Evolutionary conservation across 352 stramenopile genomes (phyloP).

Genomic region (Globisporangium cylindrosporum): DNA sequence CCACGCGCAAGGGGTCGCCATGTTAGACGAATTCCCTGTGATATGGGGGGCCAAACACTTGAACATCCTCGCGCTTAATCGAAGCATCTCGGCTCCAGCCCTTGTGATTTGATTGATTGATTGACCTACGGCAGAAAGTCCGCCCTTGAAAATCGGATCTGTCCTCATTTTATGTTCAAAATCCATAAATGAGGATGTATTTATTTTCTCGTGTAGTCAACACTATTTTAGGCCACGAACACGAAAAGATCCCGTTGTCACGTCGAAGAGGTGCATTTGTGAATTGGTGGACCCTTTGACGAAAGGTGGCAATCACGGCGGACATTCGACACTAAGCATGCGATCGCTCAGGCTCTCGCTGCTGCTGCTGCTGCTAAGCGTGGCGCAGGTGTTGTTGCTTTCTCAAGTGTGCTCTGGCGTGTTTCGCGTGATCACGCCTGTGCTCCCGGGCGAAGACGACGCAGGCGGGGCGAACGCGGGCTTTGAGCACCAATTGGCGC

Average conservation of each 20-base stretch:
- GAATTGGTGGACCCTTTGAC: not conserved
- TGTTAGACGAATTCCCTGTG: too few species aligned
- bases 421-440: slow-evolving; percentile 10
- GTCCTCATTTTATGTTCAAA: not conserved
- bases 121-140: too few species aligned
- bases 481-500: slow-evolving; percentile 5
- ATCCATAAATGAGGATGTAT: not conserved
- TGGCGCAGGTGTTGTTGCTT: not conserved
- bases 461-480: not conserved
- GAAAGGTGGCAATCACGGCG: not conserved
- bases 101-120: too few species aligned
- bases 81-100: too few species aligned
- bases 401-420: not conserved
- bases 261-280: not conserved
- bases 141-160: not conserved
- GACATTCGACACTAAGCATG: too few species aligned
- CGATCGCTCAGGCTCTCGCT: not conserved
- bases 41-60: too few species aligned
- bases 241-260: not conserved
- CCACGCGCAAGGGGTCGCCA: not conserved
- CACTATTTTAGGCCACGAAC: not conserved
- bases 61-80: too few species aligned
- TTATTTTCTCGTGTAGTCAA: not conserved
- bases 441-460: not conserved
- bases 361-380: not conserved